These are phyloP conservation scores for Meira nashicola DNA, from an alignment of 1,284 basidiomycete genomes.

Conservation along the genomic window DNA sequence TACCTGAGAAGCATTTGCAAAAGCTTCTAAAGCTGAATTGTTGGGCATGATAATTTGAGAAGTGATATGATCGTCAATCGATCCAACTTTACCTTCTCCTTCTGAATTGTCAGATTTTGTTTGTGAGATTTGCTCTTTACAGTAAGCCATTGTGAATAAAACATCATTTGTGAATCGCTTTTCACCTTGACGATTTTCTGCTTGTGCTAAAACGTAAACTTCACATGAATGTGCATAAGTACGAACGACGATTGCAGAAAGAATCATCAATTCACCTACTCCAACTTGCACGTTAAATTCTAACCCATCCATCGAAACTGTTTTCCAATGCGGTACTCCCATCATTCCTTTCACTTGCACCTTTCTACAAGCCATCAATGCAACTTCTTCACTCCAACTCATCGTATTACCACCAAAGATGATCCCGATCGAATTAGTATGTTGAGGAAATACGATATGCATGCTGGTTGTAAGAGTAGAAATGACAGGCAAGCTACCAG, in stretches of 20 bases:
- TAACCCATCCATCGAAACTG: conserved; percentile 36
- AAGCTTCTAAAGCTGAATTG: conserved; percentile 23
- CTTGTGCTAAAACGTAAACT: conserved; percentile 36
- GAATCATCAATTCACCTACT: conserved; percentile 32
- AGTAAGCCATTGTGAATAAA: conserved; percentile 30
- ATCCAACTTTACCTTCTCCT: not conserved
- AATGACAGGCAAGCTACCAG: conserved; percentile 18
- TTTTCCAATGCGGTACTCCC: conserved; percentile 26
- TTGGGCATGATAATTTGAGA: conserved; percentile 25
- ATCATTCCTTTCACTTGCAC: conserved; percentile 12
- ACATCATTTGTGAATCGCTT: conserved; percentile 36
- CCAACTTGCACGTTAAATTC: conserved; percentile 35
- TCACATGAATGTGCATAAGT: conserved; percentile 33
- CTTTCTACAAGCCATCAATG: conserved; percentile 26
- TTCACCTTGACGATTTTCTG: conserved; percentile 25
- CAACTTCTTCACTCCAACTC: conserved; percentile 43
- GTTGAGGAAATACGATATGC: conserved; percentile 42
- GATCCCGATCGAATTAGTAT: conserved; percentile 32
- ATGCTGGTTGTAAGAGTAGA: conserved; percentile 28
- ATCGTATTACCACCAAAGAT: conserved; percentile 44
- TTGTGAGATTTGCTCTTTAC: too few species aligned
- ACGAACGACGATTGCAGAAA: conserved; percentile 29
- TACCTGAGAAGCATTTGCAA: conserved; percentile 24
- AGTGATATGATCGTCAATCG: not conserved
- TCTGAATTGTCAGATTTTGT: not conserved